A percentile compares a stretch with the other conserved stretches of the same genome.
Evolutionary conservation across 148 eudicot species (phyloP).

Genomic region (Rhododendron henanense): DNA sequence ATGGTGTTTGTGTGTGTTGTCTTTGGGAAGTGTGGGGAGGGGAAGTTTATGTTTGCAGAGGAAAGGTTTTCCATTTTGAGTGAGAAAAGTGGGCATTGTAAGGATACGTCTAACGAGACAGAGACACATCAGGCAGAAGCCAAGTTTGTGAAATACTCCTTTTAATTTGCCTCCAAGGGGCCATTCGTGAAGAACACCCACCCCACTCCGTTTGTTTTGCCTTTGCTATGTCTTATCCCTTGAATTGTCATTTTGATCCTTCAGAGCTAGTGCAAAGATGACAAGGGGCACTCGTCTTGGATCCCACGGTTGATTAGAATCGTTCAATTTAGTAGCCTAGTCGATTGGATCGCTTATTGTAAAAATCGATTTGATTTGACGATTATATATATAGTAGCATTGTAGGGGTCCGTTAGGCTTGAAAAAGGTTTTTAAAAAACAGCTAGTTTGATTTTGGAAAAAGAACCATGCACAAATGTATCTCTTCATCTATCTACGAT

Average conservation of each 20-base stretch:
- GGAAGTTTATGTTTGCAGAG: neutral
- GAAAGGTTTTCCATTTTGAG: neutral
- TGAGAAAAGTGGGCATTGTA: neutral
- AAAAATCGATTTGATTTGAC: neutral
- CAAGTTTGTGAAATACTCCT: constrained; percentile 3
- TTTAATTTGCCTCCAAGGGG: neutral
- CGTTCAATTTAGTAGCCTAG: neutral
- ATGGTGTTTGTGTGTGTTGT: neutral
- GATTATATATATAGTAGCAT: neutral
- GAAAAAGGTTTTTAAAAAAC: too few relatives aligned
- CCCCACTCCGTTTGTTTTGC: neutral
- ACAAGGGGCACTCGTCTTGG: neutral
- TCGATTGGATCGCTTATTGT: neutral
- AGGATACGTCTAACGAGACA: constrained; percentile 2
- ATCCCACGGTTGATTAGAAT: too few relatives aligned
- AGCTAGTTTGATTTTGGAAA: too few relatives aligned
- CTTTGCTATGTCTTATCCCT: neutral
- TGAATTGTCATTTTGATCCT: neutral
- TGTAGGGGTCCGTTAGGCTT: neutral
- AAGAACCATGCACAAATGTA: too few relatives aligned
- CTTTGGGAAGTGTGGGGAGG: neutral
- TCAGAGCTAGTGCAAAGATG: neutral
- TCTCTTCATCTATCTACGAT: too few relatives aligned
- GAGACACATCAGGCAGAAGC: constrained; percentile 6
- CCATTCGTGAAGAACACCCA: neutral